Evolutionary conservation across 2,329 filamentous ascomycete genomes (phyloP), one percentile per base, ranked within the genome.

Genomic region (Hypoxylon sp.): DNA sequence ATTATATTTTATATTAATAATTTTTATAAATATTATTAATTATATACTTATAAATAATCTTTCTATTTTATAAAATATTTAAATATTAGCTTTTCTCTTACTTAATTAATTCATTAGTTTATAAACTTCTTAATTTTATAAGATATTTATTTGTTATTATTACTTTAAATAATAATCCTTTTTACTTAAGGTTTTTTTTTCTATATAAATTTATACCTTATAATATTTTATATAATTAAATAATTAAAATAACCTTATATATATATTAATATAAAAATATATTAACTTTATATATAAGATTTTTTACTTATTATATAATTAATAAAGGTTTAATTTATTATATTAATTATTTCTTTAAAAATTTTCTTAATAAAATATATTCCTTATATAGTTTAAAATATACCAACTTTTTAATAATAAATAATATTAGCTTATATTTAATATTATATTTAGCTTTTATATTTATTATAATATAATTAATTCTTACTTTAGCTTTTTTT

Each of bases 21-120:
- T 6, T 17, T 5, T 26, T 19, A 26, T 6, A 47, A 22, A 22
- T 59, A 59, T 33, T 33, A 59, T 33, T 42, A 3, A 14, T 59
- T 24, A 13, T 59, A 17, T 9, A 5, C 8, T 6, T 2, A 3
- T 10, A 3, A 35, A 17, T 59, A 59, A 8, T 33, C 33, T 24
- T 59, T 59, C 24, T 35, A 59, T 14, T 17, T 5, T 3, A 59
- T 22, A 11, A 59, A 26, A 26, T 59, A 59, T 33, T 59, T 35
- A 2, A 59, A 10, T 14, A 33, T 13, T 3, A 35, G 31, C 22
- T 26, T 24, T 6, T 47, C 46, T 33, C 22, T 47, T 8, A 6
- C 8, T n/a, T 33, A 31, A 19, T 31, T 51, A 10, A 59, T 13
- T 44, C 24, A 3, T n/a, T 35, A 22, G 1, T 42, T 10, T 2